phyloP scores from a whole-genome alignment of 2,329 filamentous ascomycete species.

The Fusarium cicatricum region DNA sequence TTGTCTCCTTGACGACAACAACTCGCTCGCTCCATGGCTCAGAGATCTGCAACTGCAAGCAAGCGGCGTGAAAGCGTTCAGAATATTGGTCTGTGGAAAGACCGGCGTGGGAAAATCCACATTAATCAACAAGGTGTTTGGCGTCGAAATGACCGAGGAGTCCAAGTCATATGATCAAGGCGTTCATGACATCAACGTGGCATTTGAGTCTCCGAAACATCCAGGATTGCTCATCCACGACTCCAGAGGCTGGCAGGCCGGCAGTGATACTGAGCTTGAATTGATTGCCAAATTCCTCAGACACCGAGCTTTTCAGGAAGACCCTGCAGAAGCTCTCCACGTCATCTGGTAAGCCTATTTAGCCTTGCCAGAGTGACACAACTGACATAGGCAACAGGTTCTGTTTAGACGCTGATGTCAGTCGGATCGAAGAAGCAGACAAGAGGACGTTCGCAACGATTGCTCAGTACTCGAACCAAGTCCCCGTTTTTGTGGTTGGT shows the following conservation, averaged over 20 bases:
- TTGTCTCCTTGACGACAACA: slow-evolving; percentile 9
- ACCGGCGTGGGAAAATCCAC: slow-evolving; percentile 41
- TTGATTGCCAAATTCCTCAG: slow-evolving; percentile 40
- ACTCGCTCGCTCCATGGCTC: slow-evolving; percentile 34
- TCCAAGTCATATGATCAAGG: slow-evolving; percentile 37
- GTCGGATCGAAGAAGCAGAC: slow-evolving; percentile 40
- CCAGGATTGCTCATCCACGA: slow-evolving; percentile 39
- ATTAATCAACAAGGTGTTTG: slow-evolving; percentile 41
- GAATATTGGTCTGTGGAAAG: slow-evolving; percentile 39
- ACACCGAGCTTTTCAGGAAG: slow-evolving; percentile 38
- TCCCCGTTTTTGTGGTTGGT: slow-evolving; percentile 39
- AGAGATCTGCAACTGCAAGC: slow-evolving; percentile 34
- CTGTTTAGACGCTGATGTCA: slow-evolving; percentile 38
- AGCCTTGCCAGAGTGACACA: fast-evolving
- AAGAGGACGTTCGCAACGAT: slow-evolving; percentile 40
- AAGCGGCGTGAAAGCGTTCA: slow-evolving; percentile 39
- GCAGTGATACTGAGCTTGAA: slow-evolving; percentile 36
- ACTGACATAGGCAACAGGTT: slow-evolving; percentile 24
- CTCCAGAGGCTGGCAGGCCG: slow-evolving; percentile 39
- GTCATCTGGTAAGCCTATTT: slow-evolving; percentile 25
- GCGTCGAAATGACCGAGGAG: slow-evolving; percentile 38
- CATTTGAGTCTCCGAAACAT: slow-evolving; percentile 38
- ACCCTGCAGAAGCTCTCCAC: slow-evolving; percentile 37
- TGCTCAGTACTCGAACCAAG: slow-evolving; percentile 38
- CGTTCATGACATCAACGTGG: slow-evolving; percentile 40